phyloP scores from a whole-genome alignment of 257 asterid genomes.

The Ehretia macrophylla region DNA sequence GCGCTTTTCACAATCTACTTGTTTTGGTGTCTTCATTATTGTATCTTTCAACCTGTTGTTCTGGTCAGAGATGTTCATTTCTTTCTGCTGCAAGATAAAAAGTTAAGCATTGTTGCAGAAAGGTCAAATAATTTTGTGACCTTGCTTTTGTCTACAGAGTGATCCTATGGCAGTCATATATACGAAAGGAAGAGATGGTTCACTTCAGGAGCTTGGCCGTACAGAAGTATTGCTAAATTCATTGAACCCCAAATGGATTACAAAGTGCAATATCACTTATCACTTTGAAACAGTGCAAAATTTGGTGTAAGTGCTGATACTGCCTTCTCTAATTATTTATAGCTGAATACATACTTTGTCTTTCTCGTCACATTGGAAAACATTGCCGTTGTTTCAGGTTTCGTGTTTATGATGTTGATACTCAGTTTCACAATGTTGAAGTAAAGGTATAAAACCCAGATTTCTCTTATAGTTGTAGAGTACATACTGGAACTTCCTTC shows the following conservation, averaged over 20 bases:
- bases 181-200: conserved; percentile 70
- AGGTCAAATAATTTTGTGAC: not conserved
- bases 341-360: conserved; percentile 11
- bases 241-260: conserved; percentile 87
- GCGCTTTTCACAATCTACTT: not conserved
- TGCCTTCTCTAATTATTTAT: conserved; percentile 16
- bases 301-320: conserved; percentile 78
- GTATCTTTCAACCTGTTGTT: not conserved
- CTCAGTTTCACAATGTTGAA: conserved; percentile 70
- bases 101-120: not conserved
- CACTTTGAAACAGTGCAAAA: conserved; percentile 91
- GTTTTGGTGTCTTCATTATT: not conserved
- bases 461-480: not conserved
- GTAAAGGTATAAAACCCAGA: conserved; percentile 50
- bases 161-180: conserved; percentile 91
- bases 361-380: conserved; percentile 22
- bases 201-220: conserved; percentile 83
- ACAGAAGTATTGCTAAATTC: conserved; percentile 94
- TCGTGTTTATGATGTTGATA: conserved; percentile 85
- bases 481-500: not conserved
- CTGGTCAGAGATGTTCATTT: not conserved
- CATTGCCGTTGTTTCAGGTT: conserved; percentile 50
- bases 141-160: conserved; percentile 56
- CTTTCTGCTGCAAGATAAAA: not conserved
- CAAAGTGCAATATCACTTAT: conserved; percentile 61